A percentile compares a stretch with the other conserved stretches of the same genome.
These are phyloP conservation scores for Fusarium floridanum DNA, from an alignment of 2,329 filamentous ascomycete genomes.

Conservation along the genomic window DNA sequence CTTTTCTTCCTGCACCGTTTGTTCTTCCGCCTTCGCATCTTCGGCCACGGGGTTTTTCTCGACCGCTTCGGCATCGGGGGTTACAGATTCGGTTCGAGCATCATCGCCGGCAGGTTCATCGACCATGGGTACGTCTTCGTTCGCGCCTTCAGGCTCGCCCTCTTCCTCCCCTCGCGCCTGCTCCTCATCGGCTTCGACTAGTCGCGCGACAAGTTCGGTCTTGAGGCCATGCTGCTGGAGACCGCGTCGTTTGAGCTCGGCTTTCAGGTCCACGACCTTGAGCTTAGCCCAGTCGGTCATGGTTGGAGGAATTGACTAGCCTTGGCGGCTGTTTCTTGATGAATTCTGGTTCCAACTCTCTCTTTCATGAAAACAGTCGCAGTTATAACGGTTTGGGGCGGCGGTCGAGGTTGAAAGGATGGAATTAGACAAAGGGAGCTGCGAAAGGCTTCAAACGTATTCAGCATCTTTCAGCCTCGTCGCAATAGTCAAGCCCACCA, in stretches of 20 bases:
- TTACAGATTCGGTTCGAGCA: conserved; percentile 2
- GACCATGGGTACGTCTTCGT: conserved; percentile 22
- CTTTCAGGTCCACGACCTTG: conserved; percentile 82
- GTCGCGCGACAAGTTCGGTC: conserved; percentile 76
- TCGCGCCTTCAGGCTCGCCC: conserved; percentile 15
- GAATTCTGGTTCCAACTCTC: neutral
- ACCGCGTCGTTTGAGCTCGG: conserved; percentile 79
- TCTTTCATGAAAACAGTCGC: neutral
- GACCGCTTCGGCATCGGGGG: conserved; percentile 4
- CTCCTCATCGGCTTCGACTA: conserved; percentile 54
- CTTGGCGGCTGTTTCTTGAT: conserved; percentile 8
- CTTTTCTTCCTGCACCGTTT: neutral
- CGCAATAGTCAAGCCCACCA: conserved; percentile 36
- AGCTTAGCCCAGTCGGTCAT: conserved; percentile 69
- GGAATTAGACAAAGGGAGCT: conserved; percentile 11
- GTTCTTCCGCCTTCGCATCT: conserved; percentile 12
- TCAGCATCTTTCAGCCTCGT: conserved; percentile 38
- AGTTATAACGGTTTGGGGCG: neutral
- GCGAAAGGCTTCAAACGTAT: conserved; percentile 15
- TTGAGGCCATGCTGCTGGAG: conserved; percentile 78
- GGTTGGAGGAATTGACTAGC: conserved; percentile 38
- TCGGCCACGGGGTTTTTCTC: conserved; percentile 15
- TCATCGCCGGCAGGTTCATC: conserved; percentile 27
- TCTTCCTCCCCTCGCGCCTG: conserved; percentile 12
- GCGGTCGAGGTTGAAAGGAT: neutral